Evolutionary conservation across 345 rosid genomes (phyloP).

Genomic region (Brassica nigra): DNA sequence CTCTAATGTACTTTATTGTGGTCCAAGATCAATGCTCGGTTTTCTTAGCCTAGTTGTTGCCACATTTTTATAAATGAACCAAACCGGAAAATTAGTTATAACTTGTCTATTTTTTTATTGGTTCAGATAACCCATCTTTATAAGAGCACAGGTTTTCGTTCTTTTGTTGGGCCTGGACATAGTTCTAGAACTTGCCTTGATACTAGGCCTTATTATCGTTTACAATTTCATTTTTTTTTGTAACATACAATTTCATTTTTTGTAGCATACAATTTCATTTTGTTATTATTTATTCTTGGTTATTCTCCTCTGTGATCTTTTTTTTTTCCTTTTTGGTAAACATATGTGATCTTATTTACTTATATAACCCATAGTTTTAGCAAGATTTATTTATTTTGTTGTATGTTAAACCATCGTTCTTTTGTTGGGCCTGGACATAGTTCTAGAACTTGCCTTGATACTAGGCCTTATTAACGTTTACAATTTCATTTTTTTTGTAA

Average conservation of each 20-base stretch:
- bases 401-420: not conserved
- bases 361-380: no score
- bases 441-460: not conserved
- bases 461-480: not conserved
- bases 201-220: not conserved
- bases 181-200: not conserved
- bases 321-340: no score
- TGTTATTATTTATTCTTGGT: no score
- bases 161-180: conserved; percentile 5
- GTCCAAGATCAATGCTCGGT: conserved; percentile 26
- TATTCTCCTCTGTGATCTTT: no score
- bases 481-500: not conserved
- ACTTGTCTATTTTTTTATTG: not conserved
- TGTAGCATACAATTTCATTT: no score
- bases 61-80: not conserved
- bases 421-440: conserved; percentile 1
- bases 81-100: not conserved
- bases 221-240: not conserved
- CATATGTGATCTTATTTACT: no score
- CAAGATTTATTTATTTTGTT: not conserved
- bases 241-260: no score
- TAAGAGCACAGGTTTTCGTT: not conserved
- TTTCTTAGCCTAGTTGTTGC: conserved; percentile 18
- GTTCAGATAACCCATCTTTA: not conserved
- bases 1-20: conserved; percentile 28